Evolutionary conservation across 2,329 filamentous ascomycete species (phyloP).

Genomic region (Penicillium sp.): DNA sequence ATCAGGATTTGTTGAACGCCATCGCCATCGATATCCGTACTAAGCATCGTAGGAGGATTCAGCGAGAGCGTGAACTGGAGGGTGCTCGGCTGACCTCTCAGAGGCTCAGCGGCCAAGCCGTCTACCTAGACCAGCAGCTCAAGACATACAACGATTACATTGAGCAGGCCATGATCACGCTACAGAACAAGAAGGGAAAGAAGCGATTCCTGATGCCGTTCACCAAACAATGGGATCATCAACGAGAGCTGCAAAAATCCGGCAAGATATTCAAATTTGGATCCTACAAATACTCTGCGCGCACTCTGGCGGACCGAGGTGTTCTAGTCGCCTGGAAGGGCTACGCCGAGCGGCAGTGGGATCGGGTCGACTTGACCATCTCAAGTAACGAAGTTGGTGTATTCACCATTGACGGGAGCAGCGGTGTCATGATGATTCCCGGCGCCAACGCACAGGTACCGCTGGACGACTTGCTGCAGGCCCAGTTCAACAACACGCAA

Average conservation of each 20-base stretch:
- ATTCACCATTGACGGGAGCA: constrained; percentile 87
- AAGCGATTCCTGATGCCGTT: constrained; percentile 94
- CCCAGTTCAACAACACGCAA: constrained; percentile 95
- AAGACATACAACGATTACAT: constrained; percentile 99
- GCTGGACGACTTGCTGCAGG: constrained; percentile 90
- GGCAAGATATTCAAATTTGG: constrained; percentile 97
- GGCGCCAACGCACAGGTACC: constrained; percentile 85
- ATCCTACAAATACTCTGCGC: constrained; percentile 93
- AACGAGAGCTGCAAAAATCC: constrained; percentile 87
- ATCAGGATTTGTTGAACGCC: constrained; percentile 96
- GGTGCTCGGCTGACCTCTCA: constrained; percentile 49
- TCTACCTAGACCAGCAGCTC: constrained; percentile 89
- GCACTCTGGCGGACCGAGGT: constrained; percentile 85
- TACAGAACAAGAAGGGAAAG: constrained; percentile 96
- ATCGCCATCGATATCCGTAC: constrained; percentile 96
- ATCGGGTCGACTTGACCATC: constrained; percentile 91
- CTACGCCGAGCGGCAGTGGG: constrained; percentile 78
- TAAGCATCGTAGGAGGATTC: constrained; percentile 89
- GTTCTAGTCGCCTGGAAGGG: constrained; percentile 91
- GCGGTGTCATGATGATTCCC: constrained; percentile 92
- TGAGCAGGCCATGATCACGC: constrained; percentile 94
- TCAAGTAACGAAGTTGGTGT: constrained; percentile 91
- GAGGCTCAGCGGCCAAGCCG: constrained; percentile 63
- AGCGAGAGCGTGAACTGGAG: constrained; percentile 87
- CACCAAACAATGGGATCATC: constrained; percentile 98